Percentiles rank a stretch among this genome's conserved stretches.
Evolutionary conservation across 1,139 yeast species (phyloP).

Genomic region (Entelexis paramagnoliae): DNA sequence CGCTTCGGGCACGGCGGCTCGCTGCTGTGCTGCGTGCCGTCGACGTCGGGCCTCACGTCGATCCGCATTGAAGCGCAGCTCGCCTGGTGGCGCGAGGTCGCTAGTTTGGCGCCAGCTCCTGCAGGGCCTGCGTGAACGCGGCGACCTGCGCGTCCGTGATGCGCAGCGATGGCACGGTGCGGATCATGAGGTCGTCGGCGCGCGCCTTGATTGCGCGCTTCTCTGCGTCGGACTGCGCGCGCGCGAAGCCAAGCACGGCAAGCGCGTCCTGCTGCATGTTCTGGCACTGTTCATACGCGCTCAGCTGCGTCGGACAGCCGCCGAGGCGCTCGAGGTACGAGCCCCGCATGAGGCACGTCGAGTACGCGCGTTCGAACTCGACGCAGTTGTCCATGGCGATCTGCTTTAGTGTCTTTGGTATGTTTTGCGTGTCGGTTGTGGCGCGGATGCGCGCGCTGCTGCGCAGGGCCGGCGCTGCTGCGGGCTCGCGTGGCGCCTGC

Average conservation of each 20-base stretch:
- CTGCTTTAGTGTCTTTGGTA: conserved; percentile 24
- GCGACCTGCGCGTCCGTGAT: conserved; percentile 25
- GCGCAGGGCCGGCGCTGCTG: background rate
- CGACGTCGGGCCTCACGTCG: conserved; percentile 65
- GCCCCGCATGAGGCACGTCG: conserved; percentile 27
- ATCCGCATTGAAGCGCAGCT: conserved; percentile 42
- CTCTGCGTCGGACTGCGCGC: conserved; percentile 27
- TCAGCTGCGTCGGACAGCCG: conserved; percentile 24
- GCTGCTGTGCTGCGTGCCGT: conserved; percentile 53
- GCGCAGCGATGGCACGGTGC: conserved; percentile 27
- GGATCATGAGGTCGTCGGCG: conserved; percentile 33
- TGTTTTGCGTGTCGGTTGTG: conserved; percentile 2
- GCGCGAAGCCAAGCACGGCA: conserved; percentile 29
- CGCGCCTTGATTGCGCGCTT: conserved; percentile 27
- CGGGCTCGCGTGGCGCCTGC: background rate
- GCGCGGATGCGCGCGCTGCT: conserved; percentile 11
- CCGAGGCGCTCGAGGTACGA: conserved; percentile 25
- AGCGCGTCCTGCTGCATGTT: conserved; percentile 32
- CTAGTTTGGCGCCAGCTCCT: background rate
- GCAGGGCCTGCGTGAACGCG: conserved; percentile 15
- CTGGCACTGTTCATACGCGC: conserved; percentile 25
- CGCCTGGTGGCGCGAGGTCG: conserved; percentile 40
- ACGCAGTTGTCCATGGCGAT: conserved; percentile 31
- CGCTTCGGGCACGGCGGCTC: conserved; percentile 25
- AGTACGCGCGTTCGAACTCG: conserved; percentile 28